These are phyloP conservation scores for Rhodomyrtus psidioides DNA, from an alignment of 441 rosid species.

Conservation along the genomic window DNA sequence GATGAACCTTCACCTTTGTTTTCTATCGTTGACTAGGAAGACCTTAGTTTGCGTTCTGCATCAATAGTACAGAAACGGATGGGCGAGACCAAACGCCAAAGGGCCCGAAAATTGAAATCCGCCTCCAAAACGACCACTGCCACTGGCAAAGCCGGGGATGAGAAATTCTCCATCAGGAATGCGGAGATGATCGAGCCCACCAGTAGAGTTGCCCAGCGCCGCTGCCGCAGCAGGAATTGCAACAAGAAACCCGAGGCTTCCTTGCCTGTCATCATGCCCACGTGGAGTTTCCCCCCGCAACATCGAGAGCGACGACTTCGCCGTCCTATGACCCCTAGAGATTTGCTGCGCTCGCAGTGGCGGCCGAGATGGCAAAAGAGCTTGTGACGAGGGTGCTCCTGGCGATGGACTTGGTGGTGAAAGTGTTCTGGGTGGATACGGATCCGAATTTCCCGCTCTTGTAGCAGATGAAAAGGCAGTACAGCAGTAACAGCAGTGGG, in stretches of 20 bases:
- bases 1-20: too few relatives aligned
- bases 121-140: neutral
- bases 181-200: constrained; percentile 20
- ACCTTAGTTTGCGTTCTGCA: neutral
- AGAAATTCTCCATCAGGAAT: constrained; percentile 20
- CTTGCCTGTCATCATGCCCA: constrained; percentile 7
- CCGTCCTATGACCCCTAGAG: neutral
- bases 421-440: constrained; percentile 85
- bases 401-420: constrained; percentile 91
- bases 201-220: neutral
- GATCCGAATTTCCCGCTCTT: constrained; percentile 83
- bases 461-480: constrained; percentile 89
- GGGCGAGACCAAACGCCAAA: constrained; percentile 19
- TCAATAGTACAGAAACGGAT: neutral
- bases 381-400: constrained; percentile 32
- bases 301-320: constrained; percentile 1
- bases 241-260: constrained; percentile 21
- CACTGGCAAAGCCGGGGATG: constrained; percentile 23
- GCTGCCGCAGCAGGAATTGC: constrained; percentile 27
- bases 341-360: constrained; percentile 1
- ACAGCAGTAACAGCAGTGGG: constrained; percentile 81
- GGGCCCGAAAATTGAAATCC: constrained; percentile 39
- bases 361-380: neutral
- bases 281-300: neutral
- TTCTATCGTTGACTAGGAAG: neutral